phyloP scores from a whole-genome alignment of 1,139 yeast genomes.

The Candida frijolesensis region DNA sequence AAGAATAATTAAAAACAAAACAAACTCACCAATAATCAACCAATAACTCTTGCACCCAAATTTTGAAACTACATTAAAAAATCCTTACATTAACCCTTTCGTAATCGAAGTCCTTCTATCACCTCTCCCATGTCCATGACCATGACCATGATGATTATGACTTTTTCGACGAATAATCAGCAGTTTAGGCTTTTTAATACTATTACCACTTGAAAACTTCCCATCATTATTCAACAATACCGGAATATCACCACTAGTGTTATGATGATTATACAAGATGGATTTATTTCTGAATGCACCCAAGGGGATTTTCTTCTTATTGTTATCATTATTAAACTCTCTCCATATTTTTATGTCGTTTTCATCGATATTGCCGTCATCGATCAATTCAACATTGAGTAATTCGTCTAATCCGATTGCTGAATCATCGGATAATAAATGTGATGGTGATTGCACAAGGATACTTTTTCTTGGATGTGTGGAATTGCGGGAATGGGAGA shows the following conservation, averaged over 20 bases:
- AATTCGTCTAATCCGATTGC: slow-evolving; percentile 84
- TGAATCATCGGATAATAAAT: slow-evolving; percentile 37
- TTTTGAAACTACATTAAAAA: no score
- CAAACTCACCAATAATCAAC: no score
- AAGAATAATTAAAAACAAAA: not conserved
- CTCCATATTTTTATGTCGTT: slow-evolving; percentile 55
- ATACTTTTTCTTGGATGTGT: slow-evolving; percentile 5
- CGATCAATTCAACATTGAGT: slow-evolving; percentile 84
- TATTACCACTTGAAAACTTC: not conserved
- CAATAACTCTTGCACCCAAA: no score
- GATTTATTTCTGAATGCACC: slow-evolving; percentile 90
- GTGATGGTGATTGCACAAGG: slow-evolving; percentile 4
- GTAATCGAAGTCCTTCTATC: not conserved
- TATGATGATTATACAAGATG: slow-evolving; percentile 26
- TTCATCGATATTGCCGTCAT: slow-evolving; percentile 51
- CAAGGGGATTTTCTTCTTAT: slow-evolving; percentile 69
- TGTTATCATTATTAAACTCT: slow-evolving; percentile 50
- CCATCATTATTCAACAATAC: not conserved
- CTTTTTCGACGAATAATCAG: not conserved
- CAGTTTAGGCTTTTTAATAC: not conserved
- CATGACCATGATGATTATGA: not conserved
- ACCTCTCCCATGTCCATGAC: not conserved
- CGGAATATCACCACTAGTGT: slow-evolving; percentile 18
- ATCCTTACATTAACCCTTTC: not conserved
- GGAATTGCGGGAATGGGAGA: not conserved